Evolutionary conservation across 108 stramenopile genomes (phyloP), one percentile per base, ranked within the genome.

Genomic region (Licmophora abbreviata): DNA sequence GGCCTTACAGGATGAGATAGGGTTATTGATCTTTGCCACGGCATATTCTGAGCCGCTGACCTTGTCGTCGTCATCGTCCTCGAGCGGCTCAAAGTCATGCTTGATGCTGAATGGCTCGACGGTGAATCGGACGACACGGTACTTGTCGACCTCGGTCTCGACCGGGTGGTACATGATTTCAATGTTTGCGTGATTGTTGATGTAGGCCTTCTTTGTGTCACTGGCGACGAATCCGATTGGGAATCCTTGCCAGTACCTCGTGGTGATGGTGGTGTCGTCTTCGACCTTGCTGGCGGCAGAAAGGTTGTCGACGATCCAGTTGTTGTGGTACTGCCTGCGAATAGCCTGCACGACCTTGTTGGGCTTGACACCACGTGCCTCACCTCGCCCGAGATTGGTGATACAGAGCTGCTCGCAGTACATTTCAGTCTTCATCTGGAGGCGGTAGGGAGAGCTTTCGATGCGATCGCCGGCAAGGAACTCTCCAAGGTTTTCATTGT

Each of bases 271-370:
- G 8, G 61, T 64, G 36, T 83, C 91, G 47, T 82, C 66, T 46
- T 88, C 80, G 27, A 81, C 74, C 61, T 74, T 80, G 28, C 63
- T 65, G 10, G 93, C 96, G 7, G 94, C 83, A 18, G 95, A 88
- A 6, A 99, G 75, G 69, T 95, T 96, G 69, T 97, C 96, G 15
- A 99, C 92, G 35, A 97, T 97, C 98, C 94, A 96, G 66, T 99
- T 95, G 59, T 93, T 89, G 67, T 88, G 88, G 63, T 99, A 99
- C 24, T 93, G 69, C 53, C 92, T 76, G 9, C 89, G 87, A 59
- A 98, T 96, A 61, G 88, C 91, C 50, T 76, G 67, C 21, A 84
- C 81, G 51, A 97, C 71, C 60, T 88, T 84, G 54, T 80, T 77
- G 51, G 79, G 77, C 18, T 53, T 57, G 8, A 83, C 74, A 12